Evolutionary conservation across 495 filamentous ascomycete species (phyloP).

Genomic region (Penicillium goetzii): DNA sequence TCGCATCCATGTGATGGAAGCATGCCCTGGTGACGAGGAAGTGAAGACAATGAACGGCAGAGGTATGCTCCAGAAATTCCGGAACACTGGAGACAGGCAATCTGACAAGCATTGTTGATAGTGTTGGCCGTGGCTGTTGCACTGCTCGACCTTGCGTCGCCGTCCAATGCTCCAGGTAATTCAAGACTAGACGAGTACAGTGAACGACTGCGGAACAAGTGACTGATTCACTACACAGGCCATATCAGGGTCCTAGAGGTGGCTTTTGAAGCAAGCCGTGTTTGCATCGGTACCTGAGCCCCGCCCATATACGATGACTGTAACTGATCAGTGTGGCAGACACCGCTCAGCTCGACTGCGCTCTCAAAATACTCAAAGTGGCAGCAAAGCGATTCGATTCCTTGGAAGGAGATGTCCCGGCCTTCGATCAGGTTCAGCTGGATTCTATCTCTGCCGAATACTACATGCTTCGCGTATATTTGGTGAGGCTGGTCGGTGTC

Average conservation of each 20-base stretch:
- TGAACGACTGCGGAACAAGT: not conserved
- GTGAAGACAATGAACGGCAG: not conserved
- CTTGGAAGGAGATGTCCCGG: conserved; percentile 45
- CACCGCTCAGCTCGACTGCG: conserved; percentile 56
- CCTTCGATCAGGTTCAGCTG: conserved; percentile 20
- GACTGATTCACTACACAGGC: conserved; percentile 31
- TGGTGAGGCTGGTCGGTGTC: conserved; percentile 52
- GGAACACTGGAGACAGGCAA: not conserved
- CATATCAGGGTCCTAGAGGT: conserved; percentile 64
- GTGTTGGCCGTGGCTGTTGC: conserved; percentile 62
- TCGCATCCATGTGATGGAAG: conserved; percentile 10
- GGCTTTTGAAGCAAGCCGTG: conserved; percentile 62
- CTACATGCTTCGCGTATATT: conserved; percentile 65
- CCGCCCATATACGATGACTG: not conserved
- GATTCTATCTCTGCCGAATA: conserved; percentile 55
- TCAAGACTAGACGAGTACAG: not conserved
- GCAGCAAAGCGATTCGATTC: conserved; percentile 65
- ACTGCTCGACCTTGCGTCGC: not conserved
- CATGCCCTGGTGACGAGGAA: not conserved
- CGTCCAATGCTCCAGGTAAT: not conserved
- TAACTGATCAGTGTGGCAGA: conserved; percentile 42
- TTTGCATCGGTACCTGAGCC: conserved; percentile 1
- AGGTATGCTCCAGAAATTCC: not conserved
- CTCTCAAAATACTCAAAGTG: conserved; percentile 62
- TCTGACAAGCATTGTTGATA: conserved; percentile 44